Evolutionary conservation across 1,284 basidiomycete genomes (phyloP).

Genomic region (Moesziomyces sp.): DNA sequence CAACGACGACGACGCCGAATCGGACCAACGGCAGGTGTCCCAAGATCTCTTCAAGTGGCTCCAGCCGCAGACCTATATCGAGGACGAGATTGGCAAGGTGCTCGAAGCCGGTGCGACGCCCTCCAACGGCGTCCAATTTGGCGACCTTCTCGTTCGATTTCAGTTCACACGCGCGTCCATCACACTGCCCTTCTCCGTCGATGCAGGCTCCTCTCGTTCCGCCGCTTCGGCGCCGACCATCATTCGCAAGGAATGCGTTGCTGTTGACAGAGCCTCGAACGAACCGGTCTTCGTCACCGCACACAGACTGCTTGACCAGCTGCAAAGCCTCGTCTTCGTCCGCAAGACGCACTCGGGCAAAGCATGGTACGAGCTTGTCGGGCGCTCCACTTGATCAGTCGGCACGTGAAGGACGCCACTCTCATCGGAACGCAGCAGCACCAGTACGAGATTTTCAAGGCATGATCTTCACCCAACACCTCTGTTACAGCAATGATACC

Average conservation of each 20-base stretch:
- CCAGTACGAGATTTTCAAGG: neutral
- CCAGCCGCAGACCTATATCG: constrained; percentile 42
- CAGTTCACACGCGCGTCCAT: constrained; percentile 27
- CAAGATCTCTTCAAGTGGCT: constrained; percentile 49
- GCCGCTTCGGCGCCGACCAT: constrained; percentile 3
- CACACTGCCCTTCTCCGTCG: constrained; percentile 28
- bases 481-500: neutral
- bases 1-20: constrained; percentile 41
- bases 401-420: neutral
- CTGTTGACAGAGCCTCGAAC: constrained; percentile 9
- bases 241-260: constrained; percentile 29
- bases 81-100: constrained; percentile 38
- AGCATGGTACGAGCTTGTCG: constrained; percentile 35
- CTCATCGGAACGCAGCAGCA: neutral
- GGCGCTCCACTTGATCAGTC: constrained; percentile 11
- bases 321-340: constrained; percentile 24
- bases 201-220: neutral
- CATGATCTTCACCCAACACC: neutral
- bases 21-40: constrained; percentile 31
- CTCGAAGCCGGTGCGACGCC: neutral
- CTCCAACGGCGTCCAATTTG: constrained; percentile 19
- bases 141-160: constrained; percentile 32
- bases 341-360: constrained; percentile 16
- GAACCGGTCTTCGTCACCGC: constrained; percentile 39
- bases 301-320: constrained; percentile 14